phyloP scores from a whole-genome alignment of 495 filamentous ascomycete species.

The Penicillium mononematosum region DNA sequence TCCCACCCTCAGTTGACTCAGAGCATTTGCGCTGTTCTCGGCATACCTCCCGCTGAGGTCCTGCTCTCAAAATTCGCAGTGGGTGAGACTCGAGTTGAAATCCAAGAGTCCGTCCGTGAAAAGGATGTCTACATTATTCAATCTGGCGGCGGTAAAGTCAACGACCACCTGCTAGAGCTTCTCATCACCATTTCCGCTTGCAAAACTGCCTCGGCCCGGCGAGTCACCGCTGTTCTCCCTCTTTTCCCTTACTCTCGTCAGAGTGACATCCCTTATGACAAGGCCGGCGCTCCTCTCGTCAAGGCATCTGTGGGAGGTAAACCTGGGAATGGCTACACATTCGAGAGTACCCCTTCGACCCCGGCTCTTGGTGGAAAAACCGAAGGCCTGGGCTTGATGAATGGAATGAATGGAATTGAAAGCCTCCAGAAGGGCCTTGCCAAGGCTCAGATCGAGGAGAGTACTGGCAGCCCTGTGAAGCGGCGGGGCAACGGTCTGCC shows the following conservation, averaged over 20 bases:
- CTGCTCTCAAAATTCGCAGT: constrained; percentile 88
- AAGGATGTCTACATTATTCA: constrained; percentile 99
- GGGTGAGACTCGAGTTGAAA: constrained; percentile 92
- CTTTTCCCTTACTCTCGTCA: constrained; percentile 96
- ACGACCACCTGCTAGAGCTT: constrained; percentile 93
- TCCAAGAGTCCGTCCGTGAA: constrained; percentile 89
- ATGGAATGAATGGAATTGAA: constrained; percentile 62
- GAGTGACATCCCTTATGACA: constrained; percentile 94
- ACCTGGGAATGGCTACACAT: constrained; percentile 70
- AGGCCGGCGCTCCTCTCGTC: constrained; percentile 80
- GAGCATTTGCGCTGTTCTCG: constrained; percentile 80
- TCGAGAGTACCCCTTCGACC: constrained; percentile 87
- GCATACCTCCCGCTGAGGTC: constrained; percentile 77
- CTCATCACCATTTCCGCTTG: constrained; percentile 96
- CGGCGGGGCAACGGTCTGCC: constrained; percentile 41
- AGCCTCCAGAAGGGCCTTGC: constrained; percentile 64
- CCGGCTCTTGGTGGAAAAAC: constrained; percentile 66
- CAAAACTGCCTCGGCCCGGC: constrained; percentile 89
- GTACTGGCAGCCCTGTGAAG: constrained; percentile 45
- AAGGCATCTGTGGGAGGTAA: constrained; percentile 58
- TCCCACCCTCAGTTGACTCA: constrained; percentile 87
- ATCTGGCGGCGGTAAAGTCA: constrained; percentile 83
- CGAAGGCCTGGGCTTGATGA: constrained; percentile 60
- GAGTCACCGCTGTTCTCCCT: constrained; percentile 90
- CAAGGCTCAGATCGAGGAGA: constrained; percentile 58